Evolutionary conservation across 495 filamentous ascomycete species (phyloP).

Genomic region (Aspergillus hancockii): DNA sequence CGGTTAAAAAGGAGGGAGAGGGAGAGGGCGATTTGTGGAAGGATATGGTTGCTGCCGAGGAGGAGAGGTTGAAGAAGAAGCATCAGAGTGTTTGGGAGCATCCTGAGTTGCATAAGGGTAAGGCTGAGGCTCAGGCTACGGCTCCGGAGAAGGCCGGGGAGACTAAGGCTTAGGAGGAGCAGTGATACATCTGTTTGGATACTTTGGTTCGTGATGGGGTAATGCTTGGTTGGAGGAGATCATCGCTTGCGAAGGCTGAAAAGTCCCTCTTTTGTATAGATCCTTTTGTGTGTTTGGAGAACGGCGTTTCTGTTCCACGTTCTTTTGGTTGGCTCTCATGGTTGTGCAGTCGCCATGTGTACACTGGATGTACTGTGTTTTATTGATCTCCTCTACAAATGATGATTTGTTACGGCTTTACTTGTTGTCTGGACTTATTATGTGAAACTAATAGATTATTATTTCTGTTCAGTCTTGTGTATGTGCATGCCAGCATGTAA

Average conservation of each 20-base stretch:
- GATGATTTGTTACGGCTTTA: neutral
- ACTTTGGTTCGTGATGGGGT: neutral
- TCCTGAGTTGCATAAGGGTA: conserved; percentile 17
- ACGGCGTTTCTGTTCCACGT: neutral
- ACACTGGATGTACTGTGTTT: conserved; percentile 2
- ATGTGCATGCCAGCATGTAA: neutral
- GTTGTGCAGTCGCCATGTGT: neutral
- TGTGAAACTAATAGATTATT: neutral
- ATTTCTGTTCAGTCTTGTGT: neutral
- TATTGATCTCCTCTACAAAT: neutral
- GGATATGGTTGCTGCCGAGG: conserved; percentile 81
- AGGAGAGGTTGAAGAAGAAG: conserved; percentile 61
- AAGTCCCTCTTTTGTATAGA: neutral
- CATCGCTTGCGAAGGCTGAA: neutral
- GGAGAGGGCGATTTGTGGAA: conserved; percentile 87
- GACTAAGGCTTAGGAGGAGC: neutral
- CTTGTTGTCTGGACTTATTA: neutral
- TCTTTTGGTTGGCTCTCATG: neutral
- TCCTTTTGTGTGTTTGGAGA: conserved; percentile 1
- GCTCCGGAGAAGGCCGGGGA: neutral
- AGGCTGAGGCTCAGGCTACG: neutral
- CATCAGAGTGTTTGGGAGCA: conserved; percentile 48
- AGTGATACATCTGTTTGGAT: conserved; percentile 2
- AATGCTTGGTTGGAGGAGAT: neutral
- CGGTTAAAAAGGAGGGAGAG: conserved; percentile 68